phyloP scores from a whole-genome alignment of 1,284 basidiomycete species.

The Ceratobasidium theobromae region DNA sequence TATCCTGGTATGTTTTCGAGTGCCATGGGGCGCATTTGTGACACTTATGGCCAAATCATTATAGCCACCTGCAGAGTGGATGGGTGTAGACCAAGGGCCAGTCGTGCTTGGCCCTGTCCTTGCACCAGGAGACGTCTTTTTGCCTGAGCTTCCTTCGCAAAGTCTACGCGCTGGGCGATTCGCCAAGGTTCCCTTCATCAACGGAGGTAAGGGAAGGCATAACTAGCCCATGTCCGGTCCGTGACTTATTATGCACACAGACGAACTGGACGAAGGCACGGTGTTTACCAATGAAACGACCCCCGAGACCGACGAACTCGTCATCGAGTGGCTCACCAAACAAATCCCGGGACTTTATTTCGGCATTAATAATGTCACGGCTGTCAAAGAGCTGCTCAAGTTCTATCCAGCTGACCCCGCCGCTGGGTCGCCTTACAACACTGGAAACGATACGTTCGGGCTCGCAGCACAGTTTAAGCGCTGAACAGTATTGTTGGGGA shows the following conservation, averaged over 20 bases:
- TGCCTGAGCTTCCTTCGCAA: conserved; percentile 41
- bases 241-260: neutral
- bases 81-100: neutral
- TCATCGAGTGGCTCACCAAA: neutral
- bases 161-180: conserved; percentile 41
- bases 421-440: conserved; percentile 30
- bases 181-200: conserved; percentile 44
- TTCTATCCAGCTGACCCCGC: conserved; percentile 25
- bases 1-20: neutral
- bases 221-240: neutral
- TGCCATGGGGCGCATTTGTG: neutral
- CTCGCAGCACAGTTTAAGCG: conserved; percentile 18
- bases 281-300: conserved; percentile 33
- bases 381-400: conserved; percentile 8
- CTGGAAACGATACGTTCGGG: conserved; percentile 18
- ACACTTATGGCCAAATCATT: neutral
- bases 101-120: conserved; percentile 35
- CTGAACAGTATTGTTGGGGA: conserved; percentile 16
- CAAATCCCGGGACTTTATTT: neutral
- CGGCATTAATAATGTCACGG: neutral
- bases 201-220: conserved; percentile 37
- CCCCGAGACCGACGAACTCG: neutral
- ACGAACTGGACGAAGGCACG: conserved; percentile 36
- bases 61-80: neutral
- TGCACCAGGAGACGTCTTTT: conserved; percentile 43